Base-by-base conservation (phyloP, 1,284 basidiomycete species). In the Cystobasidium sp. region DNA sequence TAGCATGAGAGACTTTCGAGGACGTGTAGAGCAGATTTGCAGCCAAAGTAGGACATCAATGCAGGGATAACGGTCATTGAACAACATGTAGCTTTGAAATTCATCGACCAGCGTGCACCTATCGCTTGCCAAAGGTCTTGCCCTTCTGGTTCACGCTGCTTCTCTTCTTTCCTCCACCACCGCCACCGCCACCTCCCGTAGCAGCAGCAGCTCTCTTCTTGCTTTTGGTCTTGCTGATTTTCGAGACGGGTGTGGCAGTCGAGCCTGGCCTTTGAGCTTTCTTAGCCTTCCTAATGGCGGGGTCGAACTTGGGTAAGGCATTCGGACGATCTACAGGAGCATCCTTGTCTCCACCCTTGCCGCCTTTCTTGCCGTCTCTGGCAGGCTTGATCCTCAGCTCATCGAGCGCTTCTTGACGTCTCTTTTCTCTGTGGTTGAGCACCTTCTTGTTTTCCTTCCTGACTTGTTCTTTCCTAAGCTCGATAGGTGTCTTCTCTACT, bases 371-470 rank as follows among this genome's bases (percentile, higher is more conserved):
- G 94, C 79, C 93, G 86, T 75, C 94, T 86, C 82, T 94, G 88
- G 37, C 43, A 43, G 56, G 37, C 22, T 49, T 63, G 1, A 41
- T 41, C 3, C 53, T 73, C 20, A 73, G 6, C 31, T 94, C 92
- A 78, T 90, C 88, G 80, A 94, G 91, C 81, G 88, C 85, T 8
- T 91, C 90, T 84, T 94, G 95, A 79, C 93, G 86, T 75, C 94
- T 86, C 82, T 95, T 96, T 69, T 87, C 88, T 79, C 87, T 88
- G 73, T 94, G 88, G 41, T 93, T 91, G 9, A 97, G 86, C 20
- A 93, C 93, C 56, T 24, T 77, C 75, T 20, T 71, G 74, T 12
- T 75, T 68, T 58, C 77, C 76, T 8, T 76, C 75, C 71, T 77
- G 51, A 62, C 69, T 37, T 44, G 66, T 22, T 24, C 18, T 63